Conservation (phyloP, 129 eudicot genomes). For the Flaveria linearis region DNA sequence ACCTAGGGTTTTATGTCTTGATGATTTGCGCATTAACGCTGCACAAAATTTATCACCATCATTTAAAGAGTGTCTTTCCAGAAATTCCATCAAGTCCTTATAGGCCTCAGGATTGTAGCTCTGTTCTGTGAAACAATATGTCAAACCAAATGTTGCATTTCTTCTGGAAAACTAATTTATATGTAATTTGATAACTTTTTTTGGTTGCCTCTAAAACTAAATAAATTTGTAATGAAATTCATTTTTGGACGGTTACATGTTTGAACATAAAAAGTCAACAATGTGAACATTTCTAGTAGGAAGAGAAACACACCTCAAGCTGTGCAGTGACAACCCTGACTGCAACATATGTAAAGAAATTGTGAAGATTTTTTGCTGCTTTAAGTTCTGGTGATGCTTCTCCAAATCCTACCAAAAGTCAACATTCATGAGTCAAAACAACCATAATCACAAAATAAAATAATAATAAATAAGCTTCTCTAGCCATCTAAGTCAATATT, state of each 20-base stretch:
- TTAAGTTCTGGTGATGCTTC: conserved; percentile 92
- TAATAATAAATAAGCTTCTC: background rate
- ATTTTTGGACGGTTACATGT: background rate
- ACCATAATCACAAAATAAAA: conserved; percentile 5
- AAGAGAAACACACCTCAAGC: conserved; percentile 60
- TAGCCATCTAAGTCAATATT: background rate
- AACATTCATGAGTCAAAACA: conserved; percentile 1
- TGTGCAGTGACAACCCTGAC: conserved; percentile 80
- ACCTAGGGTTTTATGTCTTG: conserved; percentile 78
- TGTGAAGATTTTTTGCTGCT: conserved; percentile 83
- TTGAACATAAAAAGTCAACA: conserved; percentile 27
- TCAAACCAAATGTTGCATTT: conserved; percentile 22
- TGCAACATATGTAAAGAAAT: conserved; percentile 84
- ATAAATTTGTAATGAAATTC: background rate
- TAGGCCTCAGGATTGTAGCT: conserved; percentile 87
- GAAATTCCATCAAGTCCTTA: conserved; percentile 67
- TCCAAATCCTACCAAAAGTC: conserved; percentile 68
- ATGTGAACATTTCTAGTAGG: background rate
- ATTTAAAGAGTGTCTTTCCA: conserved; percentile 63
- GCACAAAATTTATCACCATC: conserved; percentile 94
- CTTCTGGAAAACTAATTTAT: background rate
- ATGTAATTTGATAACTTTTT: background rate
- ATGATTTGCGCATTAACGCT: conserved; percentile 80
- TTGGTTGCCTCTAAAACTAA: background rate
- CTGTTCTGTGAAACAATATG: conserved; percentile 65